Evolutionary conservation across 2,329 filamentous ascomycete species (phyloP).

Genomic region (Cladosporium cucumerinum): DNA sequence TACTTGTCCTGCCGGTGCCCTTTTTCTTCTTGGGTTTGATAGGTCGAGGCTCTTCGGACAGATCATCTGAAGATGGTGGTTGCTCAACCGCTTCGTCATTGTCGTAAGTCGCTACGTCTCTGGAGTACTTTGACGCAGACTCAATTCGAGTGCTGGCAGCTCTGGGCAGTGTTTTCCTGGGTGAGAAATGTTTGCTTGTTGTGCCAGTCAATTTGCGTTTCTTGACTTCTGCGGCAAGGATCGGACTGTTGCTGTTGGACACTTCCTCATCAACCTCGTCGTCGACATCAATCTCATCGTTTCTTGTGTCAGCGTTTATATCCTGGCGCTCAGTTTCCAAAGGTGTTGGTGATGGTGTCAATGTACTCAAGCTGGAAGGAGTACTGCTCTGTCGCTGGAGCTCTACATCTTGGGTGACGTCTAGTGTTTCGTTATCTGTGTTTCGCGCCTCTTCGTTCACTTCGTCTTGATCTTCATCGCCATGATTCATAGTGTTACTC

Average conservation of each 20-base stretch:
- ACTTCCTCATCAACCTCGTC: not conserved
- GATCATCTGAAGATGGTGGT: not conserved
- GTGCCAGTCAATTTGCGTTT: slow-evolving; percentile 34
- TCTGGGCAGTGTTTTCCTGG: slow-evolving; percentile 17
- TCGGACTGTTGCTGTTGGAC: not conserved
- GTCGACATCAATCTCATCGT: not conserved
- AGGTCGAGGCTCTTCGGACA: not conserved
- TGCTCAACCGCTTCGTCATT: not conserved
- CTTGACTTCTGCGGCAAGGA: slow-evolving; percentile 9
- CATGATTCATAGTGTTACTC: not conserved
- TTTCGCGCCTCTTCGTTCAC: not conserved
- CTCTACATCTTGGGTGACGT: not conserved
- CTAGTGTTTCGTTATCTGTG: not conserved
- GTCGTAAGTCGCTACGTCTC: slow-evolving; percentile 1
- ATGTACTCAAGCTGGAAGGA: not conserved
- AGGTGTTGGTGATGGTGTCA: not conserved
- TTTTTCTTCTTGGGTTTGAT: slow-evolving; percentile 15
- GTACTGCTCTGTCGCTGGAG: not conserved
- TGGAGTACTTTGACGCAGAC: not conserved
- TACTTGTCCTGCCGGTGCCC: slow-evolving; percentile 28
- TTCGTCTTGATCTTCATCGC: not conserved
- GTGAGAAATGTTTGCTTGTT: slow-evolving; percentile 34
- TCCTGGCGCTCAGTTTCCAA: not conserved
- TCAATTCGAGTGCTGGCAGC: not conserved
- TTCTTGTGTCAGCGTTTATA: not conserved